These are phyloP conservation scores for Pseudogymnoascus verrucosus DNA, from an alignment of 2,329 filamentous ascomycete species.

Conservation along the genomic window DNA sequence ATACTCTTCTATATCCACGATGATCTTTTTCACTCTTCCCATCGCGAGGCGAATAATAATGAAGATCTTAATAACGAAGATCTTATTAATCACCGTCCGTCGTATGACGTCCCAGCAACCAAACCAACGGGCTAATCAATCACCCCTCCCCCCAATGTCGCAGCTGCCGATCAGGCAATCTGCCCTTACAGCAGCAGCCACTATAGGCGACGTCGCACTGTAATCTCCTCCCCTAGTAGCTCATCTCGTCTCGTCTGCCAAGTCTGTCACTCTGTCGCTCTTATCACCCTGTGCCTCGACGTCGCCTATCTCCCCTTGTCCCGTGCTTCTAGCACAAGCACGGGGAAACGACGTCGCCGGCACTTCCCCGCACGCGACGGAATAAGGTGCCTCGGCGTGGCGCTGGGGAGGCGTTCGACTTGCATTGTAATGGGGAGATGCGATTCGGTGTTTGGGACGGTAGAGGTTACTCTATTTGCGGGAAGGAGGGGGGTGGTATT, in stretches of 20 bases:
- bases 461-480: not conserved
- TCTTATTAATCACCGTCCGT: not conserved
- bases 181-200: not conserved
- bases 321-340: not conserved
- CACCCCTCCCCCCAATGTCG: not conserved
- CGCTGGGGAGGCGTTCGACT: not conserved
- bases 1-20: not conserved
- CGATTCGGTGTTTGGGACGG: not conserved
- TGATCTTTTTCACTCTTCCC: not conserved
- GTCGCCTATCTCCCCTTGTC: not conserved
- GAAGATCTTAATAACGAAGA: not conserved
- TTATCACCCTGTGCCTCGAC: not conserved
- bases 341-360: not conserved
- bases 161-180: not conserved
- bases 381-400: not conserved
- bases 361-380: not conserved
- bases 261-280: not conserved
- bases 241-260: not conserved
- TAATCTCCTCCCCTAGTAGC: not conserved
- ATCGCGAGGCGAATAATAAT: not conserved
- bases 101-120: not conserved
- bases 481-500: not conserved
- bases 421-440: not conserved
- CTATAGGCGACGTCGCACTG: not conserved
- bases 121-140: not conserved